A percentile compares a stretch with the other conserved stretches of the same genome.
Conservation (phyloP, 495 filamentous ascomycete genomes). For the Penicillium fimorum region DNA sequence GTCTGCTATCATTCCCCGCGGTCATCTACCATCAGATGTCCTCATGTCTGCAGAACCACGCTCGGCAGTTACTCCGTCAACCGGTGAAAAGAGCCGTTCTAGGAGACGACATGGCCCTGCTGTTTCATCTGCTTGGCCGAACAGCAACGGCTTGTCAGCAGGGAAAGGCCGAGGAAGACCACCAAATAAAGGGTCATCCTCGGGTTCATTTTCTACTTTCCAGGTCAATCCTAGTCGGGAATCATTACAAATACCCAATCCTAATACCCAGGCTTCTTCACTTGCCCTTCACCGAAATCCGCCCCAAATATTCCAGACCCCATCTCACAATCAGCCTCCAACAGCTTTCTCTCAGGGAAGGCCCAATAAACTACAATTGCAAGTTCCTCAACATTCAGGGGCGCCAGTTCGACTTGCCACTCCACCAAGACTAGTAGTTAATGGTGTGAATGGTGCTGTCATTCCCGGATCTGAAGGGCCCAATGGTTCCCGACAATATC, state of each 20-base stretch:
- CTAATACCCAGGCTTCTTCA: constrained; percentile 30
- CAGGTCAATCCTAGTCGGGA: constrained; percentile 63
- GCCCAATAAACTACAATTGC: constrained; percentile 64
- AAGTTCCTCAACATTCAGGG: constrained; percentile 74
- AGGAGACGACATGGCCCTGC: constrained; percentile 84
- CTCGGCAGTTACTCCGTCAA: constrained; percentile 65
- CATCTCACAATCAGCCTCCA: constrained; percentile 32
- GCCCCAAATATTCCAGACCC: constrained; percentile 16
- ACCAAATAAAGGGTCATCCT: constrained; percentile 71
- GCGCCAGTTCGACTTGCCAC: constrained; percentile 77
- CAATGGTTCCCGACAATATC: background rate
- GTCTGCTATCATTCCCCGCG: constrained; percentile 72
- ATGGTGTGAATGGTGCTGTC: constrained; percentile 51
- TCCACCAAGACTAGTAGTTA: constrained; percentile 67
- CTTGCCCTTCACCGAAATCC: constrained; percentile 30
- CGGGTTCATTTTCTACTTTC: constrained; percentile 83
- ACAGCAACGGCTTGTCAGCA: constrained; percentile 58
- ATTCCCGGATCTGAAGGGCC: constrained; percentile 3
- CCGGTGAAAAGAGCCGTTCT: constrained; percentile 51
- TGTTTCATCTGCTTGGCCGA: constrained; percentile 93
- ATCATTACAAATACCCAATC: constrained; percentile 28
- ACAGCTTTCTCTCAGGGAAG: constrained; percentile 30
- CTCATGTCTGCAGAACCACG: constrained; percentile 59
- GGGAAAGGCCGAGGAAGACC: constrained; percentile 84
- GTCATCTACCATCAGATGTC: constrained; percentile 48